Evolutionary conservation across 2,329 filamentous ascomycete species (phyloP), one percentile per base, ranked within the genome.

Genomic region (Alternaria sp.): DNA sequence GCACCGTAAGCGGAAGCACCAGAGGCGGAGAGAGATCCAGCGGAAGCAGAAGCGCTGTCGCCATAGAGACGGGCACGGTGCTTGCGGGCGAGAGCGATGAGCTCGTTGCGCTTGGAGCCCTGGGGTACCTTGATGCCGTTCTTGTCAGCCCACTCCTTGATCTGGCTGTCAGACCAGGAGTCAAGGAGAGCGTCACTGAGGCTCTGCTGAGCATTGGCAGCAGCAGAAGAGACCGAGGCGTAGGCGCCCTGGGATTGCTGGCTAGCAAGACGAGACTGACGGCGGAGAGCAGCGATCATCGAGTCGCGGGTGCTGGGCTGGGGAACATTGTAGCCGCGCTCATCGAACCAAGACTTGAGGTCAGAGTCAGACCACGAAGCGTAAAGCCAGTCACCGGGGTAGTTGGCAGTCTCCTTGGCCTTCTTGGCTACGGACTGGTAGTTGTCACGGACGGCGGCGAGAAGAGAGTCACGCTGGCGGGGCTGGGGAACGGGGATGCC

Each of bases 351-450:
- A 66, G 91, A 86, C 83, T 98, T 98, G 63, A 97, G 81, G 49
- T 97, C 94, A 65, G 93, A 97, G 65, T 97, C 91, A 51, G 91
- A 89, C 95, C 95, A 99, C 7, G 89, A 84, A 60, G 88, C 85
- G 75, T 97, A 99, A 41, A 98, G 82, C 95, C 95, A 98, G 80
- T 97, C 88, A 37, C 95, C 95, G 33, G 95, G 95, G 74, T 98
- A 98, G n/a, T 87, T 81, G 51, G 86, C 81, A 13, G 92, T 90
- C 79, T 97, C 90, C 60, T 91, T 91, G 54, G 83, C 77, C 78
- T 88, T 89, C 78, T 92, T 88, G 14, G 94, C 92, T 56, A 88
- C 80, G 1, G 85, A 80, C 69, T 97, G 91, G 74, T 96, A 98
- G 79, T 88, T 93, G 64, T 90, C 84, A 63, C 94, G 92, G 60